phyloP scores from a whole-genome alignment of 2,329 filamentous ascomycete species.

The Ophiostoma ulmi region DNA sequence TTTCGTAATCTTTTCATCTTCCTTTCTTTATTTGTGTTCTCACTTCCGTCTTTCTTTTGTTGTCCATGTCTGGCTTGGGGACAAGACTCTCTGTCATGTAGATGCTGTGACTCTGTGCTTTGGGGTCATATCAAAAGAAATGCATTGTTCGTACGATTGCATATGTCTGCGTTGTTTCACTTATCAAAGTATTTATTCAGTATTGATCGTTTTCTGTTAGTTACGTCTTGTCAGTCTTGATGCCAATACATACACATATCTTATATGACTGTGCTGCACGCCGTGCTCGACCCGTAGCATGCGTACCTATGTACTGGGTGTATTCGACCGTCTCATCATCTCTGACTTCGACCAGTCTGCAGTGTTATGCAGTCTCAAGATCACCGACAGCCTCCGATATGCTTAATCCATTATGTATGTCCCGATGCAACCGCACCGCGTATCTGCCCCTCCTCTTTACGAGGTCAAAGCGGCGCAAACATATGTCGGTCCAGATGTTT shows the following conservation, averaged over 20 bases:
- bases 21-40: neutral
- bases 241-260: neutral
- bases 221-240: neutral
- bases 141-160: slow-evolving; percentile 1
- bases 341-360: too few species aligned
- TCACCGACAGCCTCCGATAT: neutral
- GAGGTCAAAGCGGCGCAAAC: neutral
- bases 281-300: too few species aligned
- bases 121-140: slow-evolving; percentile 6
- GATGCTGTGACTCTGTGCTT: neutral
- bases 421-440: neutral
- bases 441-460: neutral
- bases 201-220: neutral
- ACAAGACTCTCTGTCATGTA: neutral
- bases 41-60: neutral
- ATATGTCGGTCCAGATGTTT: neutral
- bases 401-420: neutral
- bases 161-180: neutral
- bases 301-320: too few species aligned
- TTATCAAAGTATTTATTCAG: neutral
- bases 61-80: neutral
- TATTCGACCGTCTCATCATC: too few species aligned
- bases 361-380: neutral
- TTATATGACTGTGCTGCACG: neutral
- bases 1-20: neutral